These are phyloP conservation scores for Yamadazyma diospyri DNA, from an alignment of 1,139 yeast species.

Conservation along the genomic window DNA sequence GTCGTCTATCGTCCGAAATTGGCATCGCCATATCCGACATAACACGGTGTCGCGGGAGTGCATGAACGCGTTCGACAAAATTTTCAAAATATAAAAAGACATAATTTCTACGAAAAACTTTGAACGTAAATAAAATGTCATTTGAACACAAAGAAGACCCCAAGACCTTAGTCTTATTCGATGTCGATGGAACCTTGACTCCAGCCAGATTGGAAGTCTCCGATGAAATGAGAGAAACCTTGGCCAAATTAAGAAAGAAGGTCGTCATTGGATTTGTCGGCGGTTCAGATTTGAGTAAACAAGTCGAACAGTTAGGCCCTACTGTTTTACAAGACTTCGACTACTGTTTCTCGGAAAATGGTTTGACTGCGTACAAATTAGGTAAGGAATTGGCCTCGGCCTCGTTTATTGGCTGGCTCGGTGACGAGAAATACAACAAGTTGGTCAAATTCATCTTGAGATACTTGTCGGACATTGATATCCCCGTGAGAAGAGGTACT, in stretches of 20 bases:
- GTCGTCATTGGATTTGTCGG: slow-evolving; percentile 97
- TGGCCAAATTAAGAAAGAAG: slow-evolving; percentile 77
- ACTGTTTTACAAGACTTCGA: slow-evolving; percentile 78
- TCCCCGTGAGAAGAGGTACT: slow-evolving; percentile 96
- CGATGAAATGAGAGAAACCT: slow-evolving; percentile 71
- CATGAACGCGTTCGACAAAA: slow-evolving; percentile 4
- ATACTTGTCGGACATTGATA: slow-evolving; percentile 79
- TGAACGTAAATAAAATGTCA: slow-evolving; percentile 32
- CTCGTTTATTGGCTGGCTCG: slow-evolving; percentile 92
- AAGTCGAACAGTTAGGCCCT: slow-evolving; percentile 90
- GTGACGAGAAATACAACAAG: slow-evolving; percentile 90
- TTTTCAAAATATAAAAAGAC: slow-evolving; percentile 4
- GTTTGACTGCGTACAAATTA: slow-evolving; percentile 91
- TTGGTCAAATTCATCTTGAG: slow-evolving; percentile 80
- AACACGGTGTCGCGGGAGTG: background rate
- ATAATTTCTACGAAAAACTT: slow-evolving; percentile 1
- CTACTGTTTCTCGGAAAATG: slow-evolving; percentile 96
- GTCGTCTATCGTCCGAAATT: too few species aligned
- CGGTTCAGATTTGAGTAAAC: slow-evolving; percentile 93
- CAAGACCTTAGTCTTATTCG: slow-evolving; percentile 76
- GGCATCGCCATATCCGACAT: too few species aligned
- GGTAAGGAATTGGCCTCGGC: slow-evolving; percentile 88
- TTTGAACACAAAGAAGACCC: slow-evolving; percentile 53
- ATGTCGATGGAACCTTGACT: slow-evolving; percentile 97
- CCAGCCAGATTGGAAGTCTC: slow-evolving; percentile 89